These are phyloP conservation scores for Wickerhamiella azymoides DNA, from an alignment of 805 yeast species.

Conservation along the genomic window DNA sequence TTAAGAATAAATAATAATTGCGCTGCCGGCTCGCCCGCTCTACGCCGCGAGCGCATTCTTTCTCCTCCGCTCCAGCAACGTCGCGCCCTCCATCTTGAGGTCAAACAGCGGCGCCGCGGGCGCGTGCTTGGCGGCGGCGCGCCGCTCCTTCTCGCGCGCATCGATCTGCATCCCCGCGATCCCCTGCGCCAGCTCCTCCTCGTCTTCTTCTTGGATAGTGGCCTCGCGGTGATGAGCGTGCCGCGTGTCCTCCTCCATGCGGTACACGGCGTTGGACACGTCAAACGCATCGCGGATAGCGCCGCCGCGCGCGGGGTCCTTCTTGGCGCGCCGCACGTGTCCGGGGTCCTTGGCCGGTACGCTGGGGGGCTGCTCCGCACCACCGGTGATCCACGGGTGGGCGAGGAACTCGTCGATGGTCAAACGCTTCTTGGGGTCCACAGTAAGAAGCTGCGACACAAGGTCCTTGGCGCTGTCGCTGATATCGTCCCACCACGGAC, in stretches of 20 bases:
- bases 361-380: slow-evolving; percentile 10
- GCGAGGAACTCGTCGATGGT: slow-evolving; percentile 56
- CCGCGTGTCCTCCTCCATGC: slow-evolving; percentile 50
- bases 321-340: slow-evolving; percentile 16
- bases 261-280: slow-evolving; percentile 71
- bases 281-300: slow-evolving; percentile 80
- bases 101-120: slow-evolving; percentile 30
- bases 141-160: slow-evolving; percentile 8
- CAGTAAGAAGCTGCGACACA: slow-evolving; percentile 53
- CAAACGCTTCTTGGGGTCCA: slow-evolving; percentile 53
- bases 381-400: slow-evolving; percentile 58
- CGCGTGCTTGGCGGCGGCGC: slow-evolving; percentile 5
- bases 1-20: too few relatives aligned
- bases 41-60: slow-evolving; percentile 8
- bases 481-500: slow-evolving; percentile 88
- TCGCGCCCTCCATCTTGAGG: slow-evolving; percentile 49
- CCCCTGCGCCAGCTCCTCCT: slow-evolving; percentile 20
- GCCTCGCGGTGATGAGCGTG: slow-evolving; percentile 4
- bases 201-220: slow-evolving; percentile 26
- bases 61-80: slow-evolving; percentile 32
- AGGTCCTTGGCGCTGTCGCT: slow-evolving; percentile 53
- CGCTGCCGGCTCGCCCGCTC: too few relatives aligned
- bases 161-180: slow-evolving; percentile 10
- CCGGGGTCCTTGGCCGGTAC: slow-evolving; percentile 9
- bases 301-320: slow-evolving; percentile 52